Evolutionary conservation across 768 basidiomycete species (phyloP), one percentile per base, ranked within the genome.

Genomic region (Amyloporia xantha): DNA sequence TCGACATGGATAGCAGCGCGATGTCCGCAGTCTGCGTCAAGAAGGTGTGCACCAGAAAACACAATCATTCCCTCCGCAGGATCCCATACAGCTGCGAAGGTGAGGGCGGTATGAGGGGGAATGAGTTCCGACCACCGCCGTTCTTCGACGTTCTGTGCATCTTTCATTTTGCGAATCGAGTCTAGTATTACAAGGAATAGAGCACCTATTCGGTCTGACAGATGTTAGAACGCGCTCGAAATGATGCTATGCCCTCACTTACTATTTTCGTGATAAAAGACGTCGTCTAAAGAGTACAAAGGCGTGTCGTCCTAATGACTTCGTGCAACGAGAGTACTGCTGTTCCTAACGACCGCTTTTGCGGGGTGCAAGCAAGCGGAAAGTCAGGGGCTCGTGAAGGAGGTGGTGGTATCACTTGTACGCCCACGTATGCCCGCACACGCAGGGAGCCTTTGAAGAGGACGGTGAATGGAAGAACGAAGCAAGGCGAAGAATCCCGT

Each of bases 51-150:
- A 23, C 73, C 75, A 1, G 78, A 79, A 58, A 82, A 81, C 26
- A 74, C 72, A 51, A 81, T 68, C 54, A 81, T 70, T 27, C 77
- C 81, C 5, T 79, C 74, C 1, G 74, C 72, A 1, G 75, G 74
- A 50, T 80, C 78, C 75, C 76, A 83, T 26, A 81, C 60, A 5
- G 78, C 77, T 3, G 77, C 81, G 54, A 83, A 83, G 2, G 73
- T 78, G 52, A 82, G 65, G 2, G 72, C 78, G 23, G 75, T 66
- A 47, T 76, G 73, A 4, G 80, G 77, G 15, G 79, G 78, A 5
- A 79, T 67, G 40, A 80, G 63, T 24, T 79, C 74, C 12, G 79
- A 80, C 81, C 78, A 82, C 28, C 77, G 72, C 42, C 57, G 61
- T 27, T 54, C 54, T 6, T 48, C 36, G 4, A n/a, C n/a, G 38